phyloP scores from a whole-genome alignment of 2,329 filamentous ascomycete genomes.

The Cucurbitaria berberidis region DNA sequence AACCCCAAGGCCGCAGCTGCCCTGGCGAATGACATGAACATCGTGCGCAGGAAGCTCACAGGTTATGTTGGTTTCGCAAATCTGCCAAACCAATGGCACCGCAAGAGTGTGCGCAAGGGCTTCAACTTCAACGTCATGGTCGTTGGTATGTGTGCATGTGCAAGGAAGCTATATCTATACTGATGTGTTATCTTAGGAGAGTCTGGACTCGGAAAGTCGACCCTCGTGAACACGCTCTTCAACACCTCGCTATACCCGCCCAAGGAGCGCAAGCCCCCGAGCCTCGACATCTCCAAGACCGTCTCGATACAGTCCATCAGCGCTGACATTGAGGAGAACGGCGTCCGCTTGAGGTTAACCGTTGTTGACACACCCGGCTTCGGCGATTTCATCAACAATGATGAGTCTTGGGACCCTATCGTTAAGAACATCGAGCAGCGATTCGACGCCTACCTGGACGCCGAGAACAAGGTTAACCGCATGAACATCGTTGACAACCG shows the following conservation, averaged over 20 bases:
- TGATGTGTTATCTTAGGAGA: slow-evolving; percentile 69
- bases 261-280: slow-evolving; percentile 97
- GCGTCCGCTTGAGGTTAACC: slow-evolving; percentile 92
- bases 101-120: slow-evolving; percentile 99
- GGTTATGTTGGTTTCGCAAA: slow-evolving; percentile 99
- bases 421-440: slow-evolving; percentile 99
- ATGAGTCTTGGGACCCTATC: slow-evolving; percentile 98
- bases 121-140: slow-evolving; percentile 99
- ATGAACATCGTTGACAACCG: slow-evolving; percentile 99
- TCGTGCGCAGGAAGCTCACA: slow-evolving; percentile 96
- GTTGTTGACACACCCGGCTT: slow-evolving; percentile 98
- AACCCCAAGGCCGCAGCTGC: slow-evolving; percentile 65
- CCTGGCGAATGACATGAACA: slow-evolving; percentile 72
- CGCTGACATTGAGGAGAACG: slow-evolving; percentile 89
- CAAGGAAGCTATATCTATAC: neutral
- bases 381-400: slow-evolving; percentile 99
- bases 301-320: slow-evolving; percentile 62
- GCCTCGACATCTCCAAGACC: slow-evolving; percentile 93
- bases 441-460: slow-evolving; percentile 97
- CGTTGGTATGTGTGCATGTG: slow-evolving; percentile 76
- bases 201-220: slow-evolving; percentile 98
- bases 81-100: slow-evolving; percentile 99
- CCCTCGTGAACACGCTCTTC: slow-evolving; percentile 98
- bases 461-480: slow-evolving; percentile 99
- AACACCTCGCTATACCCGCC: slow-evolving; percentile 99